These are phyloP conservation scores for Geranium incanum DNA, from an alignment of 441 rosid genomes.

Conservation along the genomic window DNA sequence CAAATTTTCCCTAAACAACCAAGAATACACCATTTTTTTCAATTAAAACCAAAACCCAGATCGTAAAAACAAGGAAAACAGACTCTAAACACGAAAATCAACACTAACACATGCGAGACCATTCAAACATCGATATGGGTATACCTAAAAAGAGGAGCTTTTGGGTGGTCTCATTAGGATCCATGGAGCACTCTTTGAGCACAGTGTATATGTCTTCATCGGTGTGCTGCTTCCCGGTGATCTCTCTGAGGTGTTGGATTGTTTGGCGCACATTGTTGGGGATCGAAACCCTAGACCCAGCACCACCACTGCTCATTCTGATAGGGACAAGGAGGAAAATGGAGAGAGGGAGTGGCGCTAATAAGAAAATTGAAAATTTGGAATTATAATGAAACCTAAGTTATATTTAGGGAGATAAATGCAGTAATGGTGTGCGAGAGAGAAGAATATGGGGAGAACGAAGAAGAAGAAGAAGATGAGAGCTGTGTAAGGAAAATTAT, in stretches of 20 bases:
- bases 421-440: background rate
- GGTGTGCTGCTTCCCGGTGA: conserved; percentile 66
- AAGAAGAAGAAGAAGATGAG: background rate
- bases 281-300: conserved; percentile 32
- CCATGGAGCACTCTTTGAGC: conserved; percentile 41
- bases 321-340: background rate
- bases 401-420: background rate
- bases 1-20: conserved; percentile 5
- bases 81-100: conserved; percentile 6
- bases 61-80: background rate
- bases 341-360: background rate
- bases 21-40: conserved; percentile 12
- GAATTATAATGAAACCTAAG: background rate
- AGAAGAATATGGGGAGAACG: background rate
- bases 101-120: background rate
- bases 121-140: background rate
- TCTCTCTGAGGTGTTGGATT: conserved; percentile 60
- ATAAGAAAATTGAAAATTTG: background rate
- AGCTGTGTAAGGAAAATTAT: background rate
- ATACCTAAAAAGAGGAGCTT: conserved; percentile 69
- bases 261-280: conserved; percentile 38
- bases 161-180: conserved; percentile 56
- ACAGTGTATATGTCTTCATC: conserved; percentile 76
- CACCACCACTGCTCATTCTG: conserved; percentile 22
- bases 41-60: conserved; percentile 12